Percentiles rank a stretch among this genome's conserved stretches.
Evolutionary conservation across 2,329 filamentous ascomycete species (phyloP).

Genomic region (Esteya vermicola): DNA sequence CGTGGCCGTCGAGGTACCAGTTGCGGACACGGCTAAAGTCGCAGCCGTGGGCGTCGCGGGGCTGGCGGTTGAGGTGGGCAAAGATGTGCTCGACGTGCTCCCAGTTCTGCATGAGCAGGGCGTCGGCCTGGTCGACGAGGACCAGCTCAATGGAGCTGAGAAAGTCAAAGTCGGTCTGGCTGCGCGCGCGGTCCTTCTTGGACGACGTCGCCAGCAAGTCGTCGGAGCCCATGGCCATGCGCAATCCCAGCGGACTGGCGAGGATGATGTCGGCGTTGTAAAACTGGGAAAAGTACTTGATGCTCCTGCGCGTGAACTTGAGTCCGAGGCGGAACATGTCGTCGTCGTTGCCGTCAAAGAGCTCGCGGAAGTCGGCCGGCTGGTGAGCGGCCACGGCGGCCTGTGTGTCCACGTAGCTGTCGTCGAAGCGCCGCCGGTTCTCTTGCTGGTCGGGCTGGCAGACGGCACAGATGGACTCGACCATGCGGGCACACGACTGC

Average conservation of each 20-base stretch:
- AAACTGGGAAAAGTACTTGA: conserved; percentile 91
- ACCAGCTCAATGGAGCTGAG: conserved; percentile 86
- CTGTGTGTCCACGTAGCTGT: conserved; percentile 59
- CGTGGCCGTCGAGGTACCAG: conserved; percentile 88
- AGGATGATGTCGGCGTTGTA: conserved; percentile 94
- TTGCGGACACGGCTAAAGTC: conserved; percentile 82
- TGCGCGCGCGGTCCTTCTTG: conserved; percentile 26
- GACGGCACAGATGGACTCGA: conserved; percentile 63
- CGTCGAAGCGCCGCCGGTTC: conserved; percentile 83
- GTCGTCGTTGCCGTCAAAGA: conserved; percentile 91
- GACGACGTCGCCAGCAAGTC: conserved; percentile 35
- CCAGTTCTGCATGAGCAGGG: conserved; percentile 96
- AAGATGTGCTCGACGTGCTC: conserved; percentile 90
- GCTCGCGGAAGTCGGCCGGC: conserved; percentile 72
- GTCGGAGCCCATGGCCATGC: conserved; percentile 78
- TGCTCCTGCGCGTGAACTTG: conserved; percentile 90
- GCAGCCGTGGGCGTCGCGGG: conserved; percentile 77
- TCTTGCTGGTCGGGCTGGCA: conserved; percentile 83
- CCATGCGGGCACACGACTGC: conserved; percentile 65
- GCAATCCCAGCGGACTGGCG: conserved; percentile 76
- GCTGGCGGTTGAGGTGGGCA: conserved; percentile 79
- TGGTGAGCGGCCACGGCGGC: conserved; percentile 38
- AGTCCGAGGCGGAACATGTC: conserved; percentile 94
- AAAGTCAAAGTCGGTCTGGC: conserved; percentile 67
- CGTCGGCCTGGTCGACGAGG: conserved; percentile 82